Base-by-base conservation (phyloP, 371 early-diverging fungal species). In the Actinomortierella wolfii region DNA sequence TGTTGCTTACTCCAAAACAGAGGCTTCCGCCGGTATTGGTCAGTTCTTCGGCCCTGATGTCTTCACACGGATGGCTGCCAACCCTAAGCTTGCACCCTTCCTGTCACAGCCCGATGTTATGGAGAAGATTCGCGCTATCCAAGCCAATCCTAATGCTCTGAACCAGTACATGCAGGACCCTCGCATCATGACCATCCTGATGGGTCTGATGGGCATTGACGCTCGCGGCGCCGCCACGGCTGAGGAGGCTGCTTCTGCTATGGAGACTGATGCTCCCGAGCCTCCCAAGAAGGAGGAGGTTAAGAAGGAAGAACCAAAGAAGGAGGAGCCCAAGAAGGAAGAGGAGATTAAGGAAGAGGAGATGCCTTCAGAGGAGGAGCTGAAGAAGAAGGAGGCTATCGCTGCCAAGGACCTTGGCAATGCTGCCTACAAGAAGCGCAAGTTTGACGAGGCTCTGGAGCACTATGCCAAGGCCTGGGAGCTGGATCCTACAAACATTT, bases 391-490 rank as follows among this genome's bases (percentile, higher is more conserved):
- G 56, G 88, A 91, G 71, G 90, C 90, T 14, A 68, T 86, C 46
- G 81, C 86, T 60, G 90, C 90, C 77, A 98, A 99, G 86, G 92
- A 94, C 44, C 80, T 90, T 54, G 99, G 97, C 51, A 97, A 96
- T 79, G 83, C 81, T 20, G 85, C 86, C 41, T 99, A 97, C 84
- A 99, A 98, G 86, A 90, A 94, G 76, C 87, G 93, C 54, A 77
- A 94, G 49, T 97, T 98, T 78, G 93, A 92, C 15, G 83, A 86
- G 59, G 98, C 99, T 11, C 74, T 98, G 51, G 76, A 78, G 45
- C 91, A 94, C 76, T 99, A 99, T 78, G 78, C 84, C 77, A 89
- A 90, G 78, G 99, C 99, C n/a, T 94, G 86, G 77, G 92, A 91
- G 61, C 79, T 94, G 64, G 94, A 97, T 76, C 67, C 85, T 53